Evolutionary conservation across 2,329 filamentous ascomycete species (phyloP).

Genomic region (Apiospora koreana): DNA sequence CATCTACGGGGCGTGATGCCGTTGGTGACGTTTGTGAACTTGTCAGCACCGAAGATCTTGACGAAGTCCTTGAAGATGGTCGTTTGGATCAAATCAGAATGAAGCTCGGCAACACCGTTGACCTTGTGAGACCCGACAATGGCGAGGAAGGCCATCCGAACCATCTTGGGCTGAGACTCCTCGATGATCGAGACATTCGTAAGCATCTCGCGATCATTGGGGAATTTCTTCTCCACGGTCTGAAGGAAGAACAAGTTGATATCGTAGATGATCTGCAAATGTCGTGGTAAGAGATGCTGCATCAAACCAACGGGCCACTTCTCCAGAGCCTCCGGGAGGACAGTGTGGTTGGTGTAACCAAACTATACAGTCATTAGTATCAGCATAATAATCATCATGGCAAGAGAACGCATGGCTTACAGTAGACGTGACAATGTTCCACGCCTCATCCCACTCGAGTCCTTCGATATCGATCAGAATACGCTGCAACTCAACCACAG

Average conservation of each 20-base stretch:
- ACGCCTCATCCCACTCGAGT: slow-evolving; percentile 90
- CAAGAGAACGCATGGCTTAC: slow-evolving; percentile 42
- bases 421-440: slow-evolving; percentile 74
- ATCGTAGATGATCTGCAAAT: slow-evolving; percentile 97
- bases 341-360: slow-evolving; percentile 98
- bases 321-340: slow-evolving; percentile 93
- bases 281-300: slow-evolving; percentile 89
- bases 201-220: slow-evolving; percentile 84
- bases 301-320: slow-evolving; percentile 96
- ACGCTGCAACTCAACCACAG: slow-evolving; percentile 92
- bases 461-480: slow-evolving; percentile 89
- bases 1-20: slow-evolving; percentile 94
- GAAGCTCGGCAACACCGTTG: slow-evolving; percentile 95
- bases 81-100: slow-evolving; percentile 96
- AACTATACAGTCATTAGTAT: slow-evolving; percentile 50
- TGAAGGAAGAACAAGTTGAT: slow-evolving; percentile 96
- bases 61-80: slow-evolving; percentile 99
- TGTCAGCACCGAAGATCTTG: slow-evolving; percentile 89
- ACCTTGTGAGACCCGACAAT: slow-evolving; percentile 99
- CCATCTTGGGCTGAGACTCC: slow-evolving; percentile 95
- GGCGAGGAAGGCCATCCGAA: slow-evolving; percentile 94
- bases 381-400: not conserved
- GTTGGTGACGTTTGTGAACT: slow-evolving; percentile 98
- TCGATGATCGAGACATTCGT: slow-evolving; percentile 93
- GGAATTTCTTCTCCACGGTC: slow-evolving; percentile 85